Base-by-base conservation (phyloP, 139 green algal genomes). In the Chlamydomonas asymmetrica region DNA sequence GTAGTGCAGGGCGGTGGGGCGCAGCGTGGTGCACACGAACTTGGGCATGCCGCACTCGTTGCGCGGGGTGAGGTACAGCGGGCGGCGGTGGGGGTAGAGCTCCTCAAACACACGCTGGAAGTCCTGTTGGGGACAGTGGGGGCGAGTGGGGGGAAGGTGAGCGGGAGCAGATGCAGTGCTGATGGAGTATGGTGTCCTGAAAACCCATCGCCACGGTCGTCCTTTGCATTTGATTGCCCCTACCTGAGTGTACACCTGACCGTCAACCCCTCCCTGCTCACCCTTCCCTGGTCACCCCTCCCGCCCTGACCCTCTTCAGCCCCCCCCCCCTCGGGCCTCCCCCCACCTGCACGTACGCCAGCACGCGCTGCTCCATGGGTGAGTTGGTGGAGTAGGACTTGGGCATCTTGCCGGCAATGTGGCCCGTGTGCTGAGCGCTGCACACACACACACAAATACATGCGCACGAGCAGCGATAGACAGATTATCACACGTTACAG, bases 21-120 rank as follows among this genome's bases (percentile, higher is more conserved):
- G 75, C 41, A 92, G 80, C 22, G 87, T 95, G 35, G 83, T 95
- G 85, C 92, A 97, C 56, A 96, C 82, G 49, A 95, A 87, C 87
- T 96, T 96, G 34, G 78, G 52, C 63, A 90, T 67, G n/a, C 87
- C 88, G 64, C 86, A 95, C 85, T 97, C 93, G 79, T 97, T 97
- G 27, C 74, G 69, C 0, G 92, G 90, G 18, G 68, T 66, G 6
- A 97, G 79, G 63, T 91, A 86, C 52, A 93, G 83, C 57, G 82
- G 90, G 10, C 89, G 84, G 52, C 92, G 75, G 75, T 89, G 76
- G 29, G 90, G 91, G 78, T 97, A 94, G 9, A 93, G 76, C 85
- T 93, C 85, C 59, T 86, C 75, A 71, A 94, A 96, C 31, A 80
- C 81, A 39, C 73, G 63, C 71, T 88, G 80, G 73, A 87, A 95